phyloP scores from a whole-genome alignment of 192 early-diverging fungal genomes.

The Gonapodya sp. region DNA sequence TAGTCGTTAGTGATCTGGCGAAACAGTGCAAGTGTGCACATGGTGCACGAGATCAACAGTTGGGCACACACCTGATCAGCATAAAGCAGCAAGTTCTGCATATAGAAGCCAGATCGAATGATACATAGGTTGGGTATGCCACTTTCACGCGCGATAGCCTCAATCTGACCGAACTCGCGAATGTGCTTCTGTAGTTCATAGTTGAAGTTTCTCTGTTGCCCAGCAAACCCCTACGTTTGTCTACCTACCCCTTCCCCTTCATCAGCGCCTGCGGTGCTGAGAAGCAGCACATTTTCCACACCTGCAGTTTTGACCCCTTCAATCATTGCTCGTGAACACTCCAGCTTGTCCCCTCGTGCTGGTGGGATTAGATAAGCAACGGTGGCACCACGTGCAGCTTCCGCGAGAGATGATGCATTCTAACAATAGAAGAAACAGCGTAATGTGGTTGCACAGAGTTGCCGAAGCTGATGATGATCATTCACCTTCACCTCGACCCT shows the following conservation, averaged over 20 bases:
- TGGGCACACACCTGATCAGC: not conserved
- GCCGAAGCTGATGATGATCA: not conserved
- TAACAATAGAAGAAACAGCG: not conserved
- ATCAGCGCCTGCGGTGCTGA: not conserved
- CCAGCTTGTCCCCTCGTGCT: not conserved
- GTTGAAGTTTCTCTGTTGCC: no score
- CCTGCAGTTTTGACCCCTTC: not conserved
- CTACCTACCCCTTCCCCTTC: not conserved
- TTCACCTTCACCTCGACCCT: not conserved
- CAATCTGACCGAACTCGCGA: not conserved
- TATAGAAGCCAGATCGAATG: conserved; percentile 3
- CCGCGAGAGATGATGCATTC: not conserved
- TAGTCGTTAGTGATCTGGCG: no score
- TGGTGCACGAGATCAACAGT: not conserved
- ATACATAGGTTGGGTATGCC: not conserved
- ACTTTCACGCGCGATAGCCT: not conserved
- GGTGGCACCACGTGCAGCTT: not conserved
- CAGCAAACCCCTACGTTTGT: no score
- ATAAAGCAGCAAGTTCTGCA: conserved; percentile 9
- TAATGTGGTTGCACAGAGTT: not conserved
- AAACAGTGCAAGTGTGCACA: no score
- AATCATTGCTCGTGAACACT: not conserved
- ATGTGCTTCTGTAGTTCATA: not conserved
- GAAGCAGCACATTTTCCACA: not conserved
- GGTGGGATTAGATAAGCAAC: not conserved